Evolutionary conservation across 2,329 filamentous ascomycete species (phyloP), one percentile per base, ranked within the genome.

Genomic region (Lasiodiplodia sp.): DNA sequence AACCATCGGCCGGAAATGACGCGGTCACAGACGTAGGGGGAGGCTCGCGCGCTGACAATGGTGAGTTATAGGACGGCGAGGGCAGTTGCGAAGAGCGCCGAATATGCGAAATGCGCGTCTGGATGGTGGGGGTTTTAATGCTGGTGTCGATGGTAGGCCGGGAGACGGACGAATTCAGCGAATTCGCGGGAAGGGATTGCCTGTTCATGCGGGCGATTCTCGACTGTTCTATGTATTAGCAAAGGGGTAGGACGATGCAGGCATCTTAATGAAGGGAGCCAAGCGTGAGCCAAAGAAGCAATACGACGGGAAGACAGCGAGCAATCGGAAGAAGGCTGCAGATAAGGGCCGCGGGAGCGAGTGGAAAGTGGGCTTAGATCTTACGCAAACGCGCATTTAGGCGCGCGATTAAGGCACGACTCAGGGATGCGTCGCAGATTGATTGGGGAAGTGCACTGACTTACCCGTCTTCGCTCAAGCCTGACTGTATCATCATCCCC

Each of bases 121-220:
- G 76, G 47, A 76, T 71, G 14, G 72, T 63, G 37, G 78, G 71
- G 14, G 76, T 73, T 40, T 77, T 75, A 69, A 72, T 74, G 4
- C 71, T 71, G 56, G 73, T 75, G n/a, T 76, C 73, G 3, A 76
- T 75, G 57, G 69, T 70, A 10, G 74, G 72, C 44, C 40, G 71
- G 12, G 44, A 38, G 44, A n/a, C 21, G 12, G 76, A 70, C 25
- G 75, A 73, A 18, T 75, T 75, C 38, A 73, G 72, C 14, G 75
- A 68, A 49, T 70, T 74, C 10, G 76, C 74, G 12, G 78, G 78
- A 10, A 78, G 72, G 18, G 79, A 79, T 68, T 79, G 75, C 18
- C 78, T 74, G 72, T 72, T 77, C 23, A 75, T 71, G 49, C 77
- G 75, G 65, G 76, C 78, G 58, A 80, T 77, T 70, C 79, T 77